Conservation (phyloP, 345 rosid species). For the Kandelia obovata region DNA sequence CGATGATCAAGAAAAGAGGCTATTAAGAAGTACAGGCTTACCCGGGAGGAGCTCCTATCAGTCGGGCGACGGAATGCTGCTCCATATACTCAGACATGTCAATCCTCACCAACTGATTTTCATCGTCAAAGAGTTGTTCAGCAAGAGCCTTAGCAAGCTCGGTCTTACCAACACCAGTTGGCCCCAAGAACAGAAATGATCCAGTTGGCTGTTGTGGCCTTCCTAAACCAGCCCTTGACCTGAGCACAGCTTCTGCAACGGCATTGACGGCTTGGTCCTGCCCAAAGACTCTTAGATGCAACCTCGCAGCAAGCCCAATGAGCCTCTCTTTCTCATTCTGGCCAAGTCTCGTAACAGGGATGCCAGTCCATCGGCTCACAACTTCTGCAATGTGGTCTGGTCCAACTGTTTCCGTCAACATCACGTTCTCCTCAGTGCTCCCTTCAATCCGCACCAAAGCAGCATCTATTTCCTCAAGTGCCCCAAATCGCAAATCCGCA, state of each 20-base stretch:
- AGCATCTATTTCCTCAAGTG: conserved; percentile 74
- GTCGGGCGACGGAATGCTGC: conserved; percentile 74
- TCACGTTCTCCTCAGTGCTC: conserved; percentile 52
- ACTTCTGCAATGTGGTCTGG: conserved; percentile 94
- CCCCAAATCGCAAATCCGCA: conserved; percentile 84
- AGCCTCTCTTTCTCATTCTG: conserved; percentile 79
- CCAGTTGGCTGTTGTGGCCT: conserved; percentile 97
- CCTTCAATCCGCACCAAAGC: conserved; percentile 69
- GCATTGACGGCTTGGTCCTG: conserved; percentile 74
- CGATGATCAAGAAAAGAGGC: neutral
- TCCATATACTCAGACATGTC: conserved; percentile 94
- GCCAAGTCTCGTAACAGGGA: conserved; percentile 86
- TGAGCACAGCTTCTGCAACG: conserved; percentile 79
- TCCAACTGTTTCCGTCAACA: conserved; percentile 81
- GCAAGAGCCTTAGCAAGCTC: conserved; percentile 95
- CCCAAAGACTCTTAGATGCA: conserved; percentile 84
- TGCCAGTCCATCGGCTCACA: conserved; percentile 93
- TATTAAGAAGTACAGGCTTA: conserved; percentile 16
- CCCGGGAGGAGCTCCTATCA: conserved; percentile 89
- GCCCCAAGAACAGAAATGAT: conserved; percentile 82
- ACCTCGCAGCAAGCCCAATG: conserved; percentile 70
- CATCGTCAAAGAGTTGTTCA: conserved; percentile 84
- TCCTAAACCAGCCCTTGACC: conserved; percentile 89
- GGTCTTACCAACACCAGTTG: conserved; percentile 95
- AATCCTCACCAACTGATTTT: conserved; percentile 67